Evolutionary conservation across 2,329 filamentous ascomycete species (phyloP).

Genomic region (Penicillium brasilianum): DNA sequence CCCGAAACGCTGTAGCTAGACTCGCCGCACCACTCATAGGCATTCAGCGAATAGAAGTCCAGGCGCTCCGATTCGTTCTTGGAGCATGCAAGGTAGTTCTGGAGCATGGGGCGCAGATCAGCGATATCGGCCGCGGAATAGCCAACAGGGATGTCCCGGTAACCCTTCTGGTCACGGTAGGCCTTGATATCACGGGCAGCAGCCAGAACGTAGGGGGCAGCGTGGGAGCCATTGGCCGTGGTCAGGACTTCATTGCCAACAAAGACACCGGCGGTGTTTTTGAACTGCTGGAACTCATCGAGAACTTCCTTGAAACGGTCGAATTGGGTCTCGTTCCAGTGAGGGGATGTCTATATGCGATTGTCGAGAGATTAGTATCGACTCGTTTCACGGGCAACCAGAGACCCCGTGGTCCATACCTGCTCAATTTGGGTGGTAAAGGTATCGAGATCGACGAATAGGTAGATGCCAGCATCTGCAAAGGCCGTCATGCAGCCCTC

Average conservation of each 20-base stretch:
- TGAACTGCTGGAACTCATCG: conserved; percentile 75
- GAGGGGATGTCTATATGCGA: conserved; percentile 57
- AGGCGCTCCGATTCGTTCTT: conserved; percentile 68
- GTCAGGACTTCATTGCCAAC: conserved; percentile 82
- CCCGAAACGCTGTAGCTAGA: conserved; percentile 66
- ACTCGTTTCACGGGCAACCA: not conserved
- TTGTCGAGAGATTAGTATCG: conserved; percentile 3
- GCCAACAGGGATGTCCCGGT: conserved; percentile 80
- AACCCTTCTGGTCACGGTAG: conserved; percentile 75
- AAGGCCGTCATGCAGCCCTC: conserved; percentile 81
- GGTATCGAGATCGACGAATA: conserved; percentile 76
- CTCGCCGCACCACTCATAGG: conserved; percentile 77
- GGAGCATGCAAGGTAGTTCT: conserved; percentile 80
- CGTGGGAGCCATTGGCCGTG: conserved; percentile 57
- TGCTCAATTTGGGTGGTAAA: conserved; percentile 52
- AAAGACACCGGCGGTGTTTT: conserved; percentile 84
- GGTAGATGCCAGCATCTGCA: conserved; percentile 78
- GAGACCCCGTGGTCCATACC: conserved; percentile 34
- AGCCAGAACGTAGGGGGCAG: conserved; percentile 83
- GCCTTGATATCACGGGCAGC: conserved; percentile 81
- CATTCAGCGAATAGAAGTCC: conserved; percentile 86
- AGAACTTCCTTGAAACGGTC: conserved; percentile 72
- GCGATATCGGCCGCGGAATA: conserved; percentile 88
- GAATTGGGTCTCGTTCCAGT: conserved; percentile 76
- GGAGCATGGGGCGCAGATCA: conserved; percentile 67